Conservation (phyloP, 2,329 filamentous ascomycete species). For the Apiospora phragmitis region DNA sequence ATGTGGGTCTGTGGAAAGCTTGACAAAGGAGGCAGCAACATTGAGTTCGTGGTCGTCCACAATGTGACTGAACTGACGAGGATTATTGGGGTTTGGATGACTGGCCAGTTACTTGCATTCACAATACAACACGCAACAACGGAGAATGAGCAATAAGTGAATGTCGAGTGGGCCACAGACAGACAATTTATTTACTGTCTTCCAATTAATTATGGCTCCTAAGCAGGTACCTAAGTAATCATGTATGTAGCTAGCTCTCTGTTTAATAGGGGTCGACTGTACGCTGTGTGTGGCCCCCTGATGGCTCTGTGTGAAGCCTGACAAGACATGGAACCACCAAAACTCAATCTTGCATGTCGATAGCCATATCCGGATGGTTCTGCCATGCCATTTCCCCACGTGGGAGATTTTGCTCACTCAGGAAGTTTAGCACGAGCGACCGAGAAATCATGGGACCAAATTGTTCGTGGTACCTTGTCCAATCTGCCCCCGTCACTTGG, state of each 20-base stretch:
- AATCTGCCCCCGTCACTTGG: not conserved
- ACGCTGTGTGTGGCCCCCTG: too few species aligned
- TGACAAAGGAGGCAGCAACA: not conserved
- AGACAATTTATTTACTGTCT: not conserved
- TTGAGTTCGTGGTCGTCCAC: not conserved
- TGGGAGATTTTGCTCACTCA: not conserved
- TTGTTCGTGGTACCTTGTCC: not conserved
- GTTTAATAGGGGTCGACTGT: not conserved
- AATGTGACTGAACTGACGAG: not conserved
- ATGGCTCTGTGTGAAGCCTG: too few species aligned
- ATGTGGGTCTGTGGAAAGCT: not conserved
- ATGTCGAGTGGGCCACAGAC: not conserved
- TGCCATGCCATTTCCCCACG: not conserved
- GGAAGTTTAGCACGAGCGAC: not conserved
- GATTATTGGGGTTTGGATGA: not conserved
- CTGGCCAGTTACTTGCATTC: not conserved
- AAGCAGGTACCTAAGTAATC: too few species aligned
- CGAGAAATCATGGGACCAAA: conserved; percentile 2
- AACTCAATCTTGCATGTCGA: not conserved
- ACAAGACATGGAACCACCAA: not conserved
- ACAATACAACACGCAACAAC: not conserved
- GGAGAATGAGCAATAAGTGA: not conserved
- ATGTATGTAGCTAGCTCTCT: not conserved
- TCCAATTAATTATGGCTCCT: not conserved
- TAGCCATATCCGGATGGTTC: not conserved